Base-by-base conservation (phyloP, 495 filamentous ascomycete species). In the Bombardia bombarda region DNA sequence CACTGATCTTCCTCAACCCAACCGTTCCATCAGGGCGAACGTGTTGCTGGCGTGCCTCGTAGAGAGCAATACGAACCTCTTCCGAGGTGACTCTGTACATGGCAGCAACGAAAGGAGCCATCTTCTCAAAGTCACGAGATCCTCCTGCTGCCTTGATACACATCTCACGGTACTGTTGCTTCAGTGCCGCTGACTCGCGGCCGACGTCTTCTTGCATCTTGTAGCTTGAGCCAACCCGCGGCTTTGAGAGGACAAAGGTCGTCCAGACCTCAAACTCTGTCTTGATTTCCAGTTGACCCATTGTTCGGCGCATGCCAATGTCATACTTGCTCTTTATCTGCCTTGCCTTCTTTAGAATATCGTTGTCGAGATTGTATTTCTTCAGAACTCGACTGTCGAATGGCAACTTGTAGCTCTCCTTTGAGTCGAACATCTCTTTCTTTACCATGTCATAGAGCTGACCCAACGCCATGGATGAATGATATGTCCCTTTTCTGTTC, bases 231-330 rank as follows among this genome's bases (percentile, higher is more conserved):
- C 69, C 73, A 16, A 77, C 70, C 4, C 70, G 67, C 7, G 80
- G 79, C 51, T 86, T 86, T 7, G 71, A 69, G 30, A 97, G 66
- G 3, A 90, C 78, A 55, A 95, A 97, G 2, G 82, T 79, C 0
- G 88, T 83, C 79, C 79, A 95, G 2, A 90, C 72, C 60, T 99
- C 93, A 40, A 95, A 96, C 53, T 99, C 92, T 10, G 86, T 95
- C 12, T 65, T 65, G 38, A 97, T 86, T 24, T 82, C 87, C 48
- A 88, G 80, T 51, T 95, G 87, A 1, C 83, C 82, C 83, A 95
- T 87, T 25, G 95, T 73, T 13, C 87, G 76, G 8, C 75, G 77
- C 55, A 97, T 74, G 0, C 78, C 76, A 18, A 69, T 68, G 57
- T 99, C 92, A 43, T 96, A 95, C 24, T 82, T 67, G 0, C 46